Evolutionary conservation across 139 green algal genomes (phyloP).

Genomic region (Coelastrella sp.): DNA sequence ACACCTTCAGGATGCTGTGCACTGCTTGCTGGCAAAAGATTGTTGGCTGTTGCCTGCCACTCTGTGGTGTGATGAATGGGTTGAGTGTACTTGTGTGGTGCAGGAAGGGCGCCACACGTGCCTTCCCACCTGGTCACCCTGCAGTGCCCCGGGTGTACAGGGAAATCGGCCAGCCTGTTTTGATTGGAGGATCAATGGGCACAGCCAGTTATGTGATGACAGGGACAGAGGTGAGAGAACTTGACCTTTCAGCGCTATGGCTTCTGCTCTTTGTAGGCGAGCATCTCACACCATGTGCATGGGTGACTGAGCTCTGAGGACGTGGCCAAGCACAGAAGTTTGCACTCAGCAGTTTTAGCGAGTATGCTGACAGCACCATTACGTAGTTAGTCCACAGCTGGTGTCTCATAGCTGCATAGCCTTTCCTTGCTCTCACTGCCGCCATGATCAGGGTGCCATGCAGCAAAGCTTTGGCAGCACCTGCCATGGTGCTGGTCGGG

Average conservation of each 20-base stretch:
- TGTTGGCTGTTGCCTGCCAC: background rate
- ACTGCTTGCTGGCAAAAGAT: no score
- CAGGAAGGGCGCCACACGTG: conserved; percentile 91
- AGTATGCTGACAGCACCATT: no score
- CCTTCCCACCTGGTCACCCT: conserved; percentile 92
- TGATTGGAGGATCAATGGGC: conserved; percentile 29
- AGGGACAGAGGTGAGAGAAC: conserved; percentile 11
- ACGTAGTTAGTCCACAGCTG: no score
- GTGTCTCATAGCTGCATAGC: background rate
- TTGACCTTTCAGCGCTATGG: background rate
- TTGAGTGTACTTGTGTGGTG: background rate
- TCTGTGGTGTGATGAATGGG: background rate
- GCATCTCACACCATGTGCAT: no score
- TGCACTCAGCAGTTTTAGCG: no score
- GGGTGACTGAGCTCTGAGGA: no score
- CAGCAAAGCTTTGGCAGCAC: conserved; percentile 32
- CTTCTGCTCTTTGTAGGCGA: no score
- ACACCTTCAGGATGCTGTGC: no score
- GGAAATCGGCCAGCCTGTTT: conserved; percentile 85
- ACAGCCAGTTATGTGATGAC: conserved; percentile 37
- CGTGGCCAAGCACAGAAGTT: no score
- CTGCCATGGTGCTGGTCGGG: conserved; percentile 20
- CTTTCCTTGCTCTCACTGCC: background rate
- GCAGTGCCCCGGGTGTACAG: conserved; percentile 91
- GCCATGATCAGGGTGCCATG: conserved; percentile 15